A percentile compares a stretch with the other conserved stretches of the same genome.
Conservation (phyloP, 148 eudicot genomes). For the Drosera capensis region DNA sequence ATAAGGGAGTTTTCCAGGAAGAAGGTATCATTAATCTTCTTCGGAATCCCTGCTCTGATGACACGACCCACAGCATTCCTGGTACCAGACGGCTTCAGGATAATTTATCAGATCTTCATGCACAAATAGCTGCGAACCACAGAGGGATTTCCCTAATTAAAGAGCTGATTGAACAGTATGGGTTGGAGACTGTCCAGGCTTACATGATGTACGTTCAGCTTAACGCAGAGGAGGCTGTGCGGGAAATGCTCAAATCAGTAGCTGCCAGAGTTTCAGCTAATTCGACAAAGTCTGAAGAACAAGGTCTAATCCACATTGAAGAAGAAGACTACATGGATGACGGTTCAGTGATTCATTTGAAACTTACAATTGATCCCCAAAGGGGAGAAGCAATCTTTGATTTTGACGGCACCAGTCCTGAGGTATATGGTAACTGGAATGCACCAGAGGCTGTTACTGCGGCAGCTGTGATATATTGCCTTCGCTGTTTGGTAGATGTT, state of each 20-base stretch:
- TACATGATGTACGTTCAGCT: conserved; percentile 83
- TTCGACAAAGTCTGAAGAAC: conserved; percentile 11
- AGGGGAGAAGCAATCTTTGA: conserved; percentile 15
- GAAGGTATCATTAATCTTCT: conserved; percentile 83
- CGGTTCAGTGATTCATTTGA: conserved; percentile 73
- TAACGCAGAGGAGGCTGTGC: conserved; percentile 82
- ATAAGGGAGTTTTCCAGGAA: conserved; percentile 85
- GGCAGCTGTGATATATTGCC: conserved; percentile 68
- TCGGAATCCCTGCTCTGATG: conserved; percentile 40
- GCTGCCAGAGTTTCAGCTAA: conserved; percentile 42
- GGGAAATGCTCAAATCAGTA: conserved; percentile 91
- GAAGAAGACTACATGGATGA: conserved; percentile 99
- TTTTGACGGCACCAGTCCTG: conserved; percentile 50
- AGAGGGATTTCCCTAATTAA: conserved; percentile 94
- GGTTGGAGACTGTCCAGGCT: conserved; percentile 70
- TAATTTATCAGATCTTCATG: conserved; percentile 86
- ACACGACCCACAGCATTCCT: conserved; percentile 45
- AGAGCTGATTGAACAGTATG: conserved; percentile 92
- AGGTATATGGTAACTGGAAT: conserved; percentile 34
- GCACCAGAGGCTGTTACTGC: conserved; percentile 3
- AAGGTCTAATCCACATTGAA: conserved; percentile 37
- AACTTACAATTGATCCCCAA: conserved; percentile 51
- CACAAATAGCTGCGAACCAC: conserved; percentile 96
- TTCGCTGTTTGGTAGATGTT: conserved; percentile 77
- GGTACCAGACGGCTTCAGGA: conserved; percentile 93